Evolutionary conservation across 257 asterid genomes (phyloP).

Genomic region (Coffea eugenioides): DNA sequence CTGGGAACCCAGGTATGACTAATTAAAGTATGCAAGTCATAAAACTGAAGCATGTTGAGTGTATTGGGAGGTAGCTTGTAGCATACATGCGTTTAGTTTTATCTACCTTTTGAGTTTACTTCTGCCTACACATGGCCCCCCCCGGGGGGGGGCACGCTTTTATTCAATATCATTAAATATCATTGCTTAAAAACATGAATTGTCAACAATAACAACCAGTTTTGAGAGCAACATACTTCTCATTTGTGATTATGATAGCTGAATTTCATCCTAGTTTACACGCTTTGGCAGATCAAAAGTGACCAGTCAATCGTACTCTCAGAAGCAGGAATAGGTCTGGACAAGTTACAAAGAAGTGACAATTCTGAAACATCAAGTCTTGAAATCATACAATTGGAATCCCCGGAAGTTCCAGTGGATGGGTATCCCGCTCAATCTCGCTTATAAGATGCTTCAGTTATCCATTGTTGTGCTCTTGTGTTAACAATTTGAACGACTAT

Average conservation of each 20-base stretch:
- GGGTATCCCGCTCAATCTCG: conserved; percentile 34
- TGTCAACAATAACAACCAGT: not conserved
- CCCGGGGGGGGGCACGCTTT: too few species aligned
- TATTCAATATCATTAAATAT: not conserved
- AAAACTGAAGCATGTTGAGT: not conserved
- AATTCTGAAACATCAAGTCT: conserved; percentile 31
- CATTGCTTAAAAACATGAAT: not conserved
- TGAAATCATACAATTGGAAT: conserved; percentile 32
- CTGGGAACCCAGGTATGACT: not conserved
- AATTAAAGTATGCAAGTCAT: not conserved
- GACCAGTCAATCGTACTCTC: conserved; percentile 24
- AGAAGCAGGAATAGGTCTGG: conserved; percentile 34
- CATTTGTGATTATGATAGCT: not conserved
- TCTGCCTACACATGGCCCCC: not conserved
- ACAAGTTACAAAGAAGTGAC: conserved; percentile 30
- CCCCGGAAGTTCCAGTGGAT: conserved; percentile 24
- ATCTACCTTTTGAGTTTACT: not conserved
- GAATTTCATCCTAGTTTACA: not conserved
- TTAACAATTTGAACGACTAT: not conserved
- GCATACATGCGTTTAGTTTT: not conserved
- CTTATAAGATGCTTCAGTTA: conserved; percentile 7
- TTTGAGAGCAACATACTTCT: not conserved
- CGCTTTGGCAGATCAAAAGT: conserved; percentile 24
- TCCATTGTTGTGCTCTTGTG: not conserved
- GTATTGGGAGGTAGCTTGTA: not conserved